Evolutionary conservation across 441 rosid genomes (phyloP).

Genomic region (Omphalea diandra): DNA sequence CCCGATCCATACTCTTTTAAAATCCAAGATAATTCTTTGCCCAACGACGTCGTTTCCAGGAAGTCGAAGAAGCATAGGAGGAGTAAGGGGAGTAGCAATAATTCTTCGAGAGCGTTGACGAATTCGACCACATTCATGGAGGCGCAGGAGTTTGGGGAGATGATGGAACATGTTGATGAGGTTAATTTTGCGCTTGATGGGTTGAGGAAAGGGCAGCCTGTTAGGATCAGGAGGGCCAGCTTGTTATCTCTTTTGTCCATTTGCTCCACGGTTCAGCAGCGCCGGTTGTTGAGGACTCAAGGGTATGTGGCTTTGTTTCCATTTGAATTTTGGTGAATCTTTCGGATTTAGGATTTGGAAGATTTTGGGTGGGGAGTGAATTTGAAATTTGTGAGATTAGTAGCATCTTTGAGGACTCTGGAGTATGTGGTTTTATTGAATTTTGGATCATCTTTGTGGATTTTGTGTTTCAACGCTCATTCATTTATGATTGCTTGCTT

Average conservation of each 20-base stretch:
- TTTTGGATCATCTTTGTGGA: not conserved
- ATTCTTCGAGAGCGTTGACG: too few species aligned
- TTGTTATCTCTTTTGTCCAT: slow-evolving; percentile 71
- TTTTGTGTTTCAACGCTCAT: too few species aligned
- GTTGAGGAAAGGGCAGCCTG: slow-evolving; percentile 70
- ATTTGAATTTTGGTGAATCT: not conserved
- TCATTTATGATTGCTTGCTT: too few species aligned
- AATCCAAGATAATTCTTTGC: slow-evolving; percentile 27
- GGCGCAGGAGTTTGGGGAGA: slow-evolving; percentile 96
- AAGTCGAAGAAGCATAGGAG: slow-evolving; percentile 35
- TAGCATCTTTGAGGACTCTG: not conserved
- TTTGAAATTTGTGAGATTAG: not conserved
- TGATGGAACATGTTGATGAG: slow-evolving; percentile 99
- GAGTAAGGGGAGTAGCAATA: too few species aligned
- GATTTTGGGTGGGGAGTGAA: slow-evolving; percentile 1
- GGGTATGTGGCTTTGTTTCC: slow-evolving; percentile 39
- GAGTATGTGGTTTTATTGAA: too few species aligned
- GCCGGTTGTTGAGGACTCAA: slow-evolving; percentile 74
- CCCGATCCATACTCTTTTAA: slow-evolving; percentile 27
- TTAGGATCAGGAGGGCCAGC: slow-evolving; percentile 83
- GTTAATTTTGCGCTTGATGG: slow-evolving; percentile 96
- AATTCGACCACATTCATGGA: slow-evolving; percentile 89
- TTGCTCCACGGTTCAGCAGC: slow-evolving; percentile 65
- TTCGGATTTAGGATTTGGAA: slow-evolving; percentile 7
- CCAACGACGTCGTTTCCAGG: slow-evolving; percentile 36